Evolutionary conservation across 805 yeast genomes (phyloP).

Genomic region (Nakazawaea wickerhamii): DNA sequence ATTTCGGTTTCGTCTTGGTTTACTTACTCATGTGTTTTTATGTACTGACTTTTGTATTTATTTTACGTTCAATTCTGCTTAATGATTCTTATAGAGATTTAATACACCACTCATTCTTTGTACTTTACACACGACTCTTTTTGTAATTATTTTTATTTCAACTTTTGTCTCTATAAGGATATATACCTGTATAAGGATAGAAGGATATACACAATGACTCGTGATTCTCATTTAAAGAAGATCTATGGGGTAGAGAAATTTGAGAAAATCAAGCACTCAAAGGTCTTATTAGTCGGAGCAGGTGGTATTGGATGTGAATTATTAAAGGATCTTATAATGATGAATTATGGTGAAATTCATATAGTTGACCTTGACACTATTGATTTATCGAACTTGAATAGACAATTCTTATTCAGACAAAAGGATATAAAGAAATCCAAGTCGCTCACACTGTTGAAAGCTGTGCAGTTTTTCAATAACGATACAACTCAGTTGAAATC

Average conservation of each 20-base stretch:
- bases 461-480: conserved; percentile 71
- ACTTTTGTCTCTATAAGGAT: neutral
- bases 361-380: conserved; percentile 94
- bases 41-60: neutral
- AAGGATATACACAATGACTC: conserved; percentile 14
- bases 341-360: conserved; percentile 84
- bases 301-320: conserved; percentile 97
- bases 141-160: neutral
- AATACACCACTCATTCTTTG: neutral
- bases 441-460: conserved; percentile 76
- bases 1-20: neutral
- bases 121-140: neutral
- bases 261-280: conserved; percentile 32
- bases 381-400: conserved; percentile 83
- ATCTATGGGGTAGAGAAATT: conserved; percentile 38
- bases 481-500: conserved; percentile 62
- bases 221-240: conserved; percentile 36
- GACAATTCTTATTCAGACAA: conserved; percentile 87
- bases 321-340: conserved; percentile 68
- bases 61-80: conserved; percentile 1
- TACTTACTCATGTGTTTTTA: neutral
- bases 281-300: conserved; percentile 83
- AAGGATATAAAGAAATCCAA: conserved; percentile 88
- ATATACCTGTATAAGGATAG: neutral
- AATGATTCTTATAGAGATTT: neutral